These are phyloP conservation scores for Backusella australiensis DNA, from an alignment of 192 early-diverging fungal genomes.

Conservation along the genomic window DNA sequence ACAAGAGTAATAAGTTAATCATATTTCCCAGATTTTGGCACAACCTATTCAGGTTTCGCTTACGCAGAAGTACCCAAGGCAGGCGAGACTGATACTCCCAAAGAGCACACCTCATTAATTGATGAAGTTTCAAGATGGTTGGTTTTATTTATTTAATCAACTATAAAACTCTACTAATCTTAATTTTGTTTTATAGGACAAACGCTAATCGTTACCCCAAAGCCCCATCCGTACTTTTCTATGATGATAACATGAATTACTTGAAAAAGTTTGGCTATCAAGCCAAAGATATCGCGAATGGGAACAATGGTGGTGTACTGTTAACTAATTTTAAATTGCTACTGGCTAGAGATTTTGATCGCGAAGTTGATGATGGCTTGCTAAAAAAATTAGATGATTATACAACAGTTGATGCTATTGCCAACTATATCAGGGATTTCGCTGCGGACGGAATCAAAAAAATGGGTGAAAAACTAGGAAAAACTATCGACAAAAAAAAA, in stretches of 20 bases:
- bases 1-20: not conserved
- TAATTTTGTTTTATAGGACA: slow-evolving; percentile 26
- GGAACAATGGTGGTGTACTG: slow-evolving; percentile 31
- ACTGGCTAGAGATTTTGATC: not conserved
- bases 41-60: slow-evolving; percentile 48
- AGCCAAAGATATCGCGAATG: not conserved
- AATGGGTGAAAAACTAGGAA: slow-evolving; percentile 37
- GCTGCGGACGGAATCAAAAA: slow-evolving; percentile 40
- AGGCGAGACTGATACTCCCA: slow-evolving; percentile 18
- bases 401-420: slow-evolving; percentile 41
- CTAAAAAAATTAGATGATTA: not conserved
- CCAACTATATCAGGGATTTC: slow-evolving; percentile 44
- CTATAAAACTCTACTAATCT: not conserved
- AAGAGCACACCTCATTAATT: slow-evolving; percentile 41
- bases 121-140: not conserved
- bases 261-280: slow-evolving; percentile 44
- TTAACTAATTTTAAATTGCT: slow-evolving; percentile 7
- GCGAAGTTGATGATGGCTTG: not conserved
- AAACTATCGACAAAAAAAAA: slow-evolving; percentile 32
- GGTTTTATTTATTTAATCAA: not conserved
- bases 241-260: slow-evolving; percentile 38
- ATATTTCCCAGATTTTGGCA: slow-evolving; percentile 22
- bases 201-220: slow-evolving; percentile 40
- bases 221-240: slow-evolving; percentile 48
- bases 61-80: slow-evolving; percentile 42